Percentiles rank a stretch among this genome's conserved stretches.
phyloP scores from a whole-genome alignment of 2,329 filamentous ascomycete species.

The Ophiostoma novo-ulmi region DNA sequence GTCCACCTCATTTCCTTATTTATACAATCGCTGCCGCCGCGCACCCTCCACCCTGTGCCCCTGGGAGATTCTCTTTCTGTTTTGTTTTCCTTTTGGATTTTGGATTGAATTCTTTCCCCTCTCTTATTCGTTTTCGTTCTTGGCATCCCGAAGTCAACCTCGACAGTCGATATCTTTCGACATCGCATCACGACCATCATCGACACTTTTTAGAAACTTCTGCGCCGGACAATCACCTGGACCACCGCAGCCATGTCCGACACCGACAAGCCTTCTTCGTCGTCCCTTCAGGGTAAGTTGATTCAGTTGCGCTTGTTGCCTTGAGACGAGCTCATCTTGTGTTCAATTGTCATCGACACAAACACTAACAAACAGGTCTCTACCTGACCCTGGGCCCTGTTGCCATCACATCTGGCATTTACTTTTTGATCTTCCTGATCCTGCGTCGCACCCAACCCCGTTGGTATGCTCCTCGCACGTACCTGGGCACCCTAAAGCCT shows the following conservation, averaged over 20 bases:
- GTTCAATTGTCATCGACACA: background rate
- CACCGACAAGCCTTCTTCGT: constrained; percentile 19
- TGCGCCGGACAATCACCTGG: constrained; percentile 21
- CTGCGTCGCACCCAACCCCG: constrained; percentile 43
- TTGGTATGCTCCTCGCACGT: constrained; percentile 48
- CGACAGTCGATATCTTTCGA: background rate
- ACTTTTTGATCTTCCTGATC: constrained; percentile 43
- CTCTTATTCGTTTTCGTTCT: constrained; percentile 15
- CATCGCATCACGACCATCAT: constrained; percentile 1
- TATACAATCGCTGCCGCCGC: constrained; percentile 6
- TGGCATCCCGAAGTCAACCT: constrained; percentile 6
- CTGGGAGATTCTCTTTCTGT: background rate
- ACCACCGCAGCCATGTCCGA: constrained; percentile 21
- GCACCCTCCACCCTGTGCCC: constrained; percentile 2
- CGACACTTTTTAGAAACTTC: background rate
- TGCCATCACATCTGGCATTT: constrained; percentile 37
- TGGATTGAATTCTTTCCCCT: background rate
- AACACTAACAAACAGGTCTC: constrained; percentile 33
- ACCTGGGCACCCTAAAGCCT: constrained; percentile 42
- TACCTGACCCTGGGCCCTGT: constrained; percentile 42
- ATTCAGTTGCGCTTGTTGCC: too few species aligned
- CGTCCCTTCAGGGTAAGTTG: constrained; percentile 26
- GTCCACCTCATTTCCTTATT: constrained; percentile 6
- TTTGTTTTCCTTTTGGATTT: constrained; percentile 17
- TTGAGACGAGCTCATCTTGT: too few species aligned